phyloP scores from a whole-genome alignment of 2,329 filamentous ascomycete species.

The Cryphonectria parasitica region DNA sequence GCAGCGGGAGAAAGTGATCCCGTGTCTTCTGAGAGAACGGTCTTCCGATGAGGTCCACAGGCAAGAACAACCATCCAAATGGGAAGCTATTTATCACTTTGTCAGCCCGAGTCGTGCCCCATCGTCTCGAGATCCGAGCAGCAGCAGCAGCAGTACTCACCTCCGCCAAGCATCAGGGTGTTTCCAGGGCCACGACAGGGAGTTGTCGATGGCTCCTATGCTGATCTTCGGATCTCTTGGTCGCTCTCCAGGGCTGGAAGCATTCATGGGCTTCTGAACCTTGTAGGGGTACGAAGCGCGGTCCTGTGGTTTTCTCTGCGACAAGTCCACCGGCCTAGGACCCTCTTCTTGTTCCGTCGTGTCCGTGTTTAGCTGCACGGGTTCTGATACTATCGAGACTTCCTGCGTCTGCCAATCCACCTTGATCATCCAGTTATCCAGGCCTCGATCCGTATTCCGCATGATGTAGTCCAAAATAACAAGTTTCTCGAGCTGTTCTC shows the following conservation, averaged over 20 bases:
- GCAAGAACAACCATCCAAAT: conserved; percentile 97
- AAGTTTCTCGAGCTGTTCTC: conserved; percentile 94
- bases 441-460: conserved; percentile 94
- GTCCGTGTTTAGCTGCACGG: conserved; percentile 69
- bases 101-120: conserved; percentile 33
- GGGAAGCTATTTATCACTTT: conserved; percentile 76
- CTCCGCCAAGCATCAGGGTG: conserved; percentile 86
- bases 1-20: conserved; percentile 91
- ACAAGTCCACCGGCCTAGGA: conserved; percentile 65
- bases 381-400: conserved; percentile 85
- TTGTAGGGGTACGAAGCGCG: conserved; percentile 69
- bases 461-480: conserved; percentile 99
- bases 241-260: conserved; percentile 57
- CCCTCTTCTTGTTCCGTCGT: conserved; percentile 52
- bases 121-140: too few species aligned
- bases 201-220: conserved; percentile 96
- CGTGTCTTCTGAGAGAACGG: conserved; percentile 94
- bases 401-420: conserved; percentile 84
- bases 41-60: conserved; percentile 92
- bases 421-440: conserved; percentile 99
- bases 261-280: conserved; percentile 82
- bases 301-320: conserved; percentile 46
- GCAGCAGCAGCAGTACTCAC: conserved; percentile 37
- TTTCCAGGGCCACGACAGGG: conserved; percentile 98
- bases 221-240: conserved; percentile 62